Evolutionary conservation across 306 rosid genomes (phyloP).

Genomic region (Cucumis hystrix): DNA sequence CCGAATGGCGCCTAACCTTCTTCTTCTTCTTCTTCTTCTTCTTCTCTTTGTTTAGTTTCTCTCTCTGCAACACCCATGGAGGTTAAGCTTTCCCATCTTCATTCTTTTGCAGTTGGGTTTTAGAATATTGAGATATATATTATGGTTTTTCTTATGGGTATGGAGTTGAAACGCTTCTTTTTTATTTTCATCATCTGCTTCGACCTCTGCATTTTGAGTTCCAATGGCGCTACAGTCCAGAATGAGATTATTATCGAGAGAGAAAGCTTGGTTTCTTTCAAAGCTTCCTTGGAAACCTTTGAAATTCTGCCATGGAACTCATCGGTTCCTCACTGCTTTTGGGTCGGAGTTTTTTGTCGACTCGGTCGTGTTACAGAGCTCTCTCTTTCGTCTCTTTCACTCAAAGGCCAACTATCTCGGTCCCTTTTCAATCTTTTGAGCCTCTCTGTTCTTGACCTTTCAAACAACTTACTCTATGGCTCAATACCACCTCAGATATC

Average conservation of each 20-base stretch:
- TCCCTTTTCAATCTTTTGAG: constrained; percentile 33
- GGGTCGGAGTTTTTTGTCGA: constrained; percentile 65
- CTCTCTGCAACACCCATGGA: constrained; percentile 7
- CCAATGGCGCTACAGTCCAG: constrained; percentile 6
- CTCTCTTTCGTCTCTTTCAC: constrained; percentile 33
- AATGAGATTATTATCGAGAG: constrained; percentile 25
- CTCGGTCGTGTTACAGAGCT: constrained; percentile 60
- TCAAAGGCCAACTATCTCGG: constrained; percentile 34
- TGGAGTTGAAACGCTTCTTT: constrained; percentile 13
- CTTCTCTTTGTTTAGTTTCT: neutral
- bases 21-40: neutral
- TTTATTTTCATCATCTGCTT: constrained; percentile 9
- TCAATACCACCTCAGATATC: constrained; percentile 34
- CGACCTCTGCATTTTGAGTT: neutral
- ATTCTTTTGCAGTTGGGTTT: neutral
- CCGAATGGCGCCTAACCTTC: neutral
- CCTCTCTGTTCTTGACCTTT: constrained; percentile 55
- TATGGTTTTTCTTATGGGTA: neutral
- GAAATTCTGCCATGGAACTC: constrained; percentile 45
- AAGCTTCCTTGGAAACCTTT: constrained; percentile 31
- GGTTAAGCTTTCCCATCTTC: neutral
- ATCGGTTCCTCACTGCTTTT: constrained; percentile 43
- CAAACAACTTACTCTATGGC: constrained; percentile 43
- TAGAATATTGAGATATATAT: neutral
- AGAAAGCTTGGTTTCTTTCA: constrained; percentile 52